Percentiles rank a stretch among this genome's conserved stretches.
These are phyloP conservation scores for Marsdenia floribunda DNA, from an alignment of 257 asterid species.

Conservation along the genomic window DNA sequence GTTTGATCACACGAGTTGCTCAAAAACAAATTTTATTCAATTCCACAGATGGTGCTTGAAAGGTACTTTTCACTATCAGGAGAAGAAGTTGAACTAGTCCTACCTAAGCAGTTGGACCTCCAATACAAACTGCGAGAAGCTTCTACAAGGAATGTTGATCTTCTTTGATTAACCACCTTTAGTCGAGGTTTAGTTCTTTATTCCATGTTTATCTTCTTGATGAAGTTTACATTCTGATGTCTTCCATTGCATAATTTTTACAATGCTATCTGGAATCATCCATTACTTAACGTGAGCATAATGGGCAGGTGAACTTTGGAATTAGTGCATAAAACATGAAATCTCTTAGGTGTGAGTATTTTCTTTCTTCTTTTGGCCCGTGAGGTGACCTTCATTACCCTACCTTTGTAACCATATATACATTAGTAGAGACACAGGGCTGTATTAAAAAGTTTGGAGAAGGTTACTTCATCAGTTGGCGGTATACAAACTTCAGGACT, in stretches of 20 bases:
- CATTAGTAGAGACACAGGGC: too few species aligned
- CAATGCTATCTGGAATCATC: neutral
- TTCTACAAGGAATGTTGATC: constrained; percentile 48
- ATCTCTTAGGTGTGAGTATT: neutral
- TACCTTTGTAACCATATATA: too few species aligned
- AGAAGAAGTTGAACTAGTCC: constrained; percentile 56
- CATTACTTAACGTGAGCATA: neutral
- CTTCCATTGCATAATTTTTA: neutral
- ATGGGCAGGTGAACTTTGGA: neutral
- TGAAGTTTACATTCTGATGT: neutral
- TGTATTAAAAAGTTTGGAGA: neutral
- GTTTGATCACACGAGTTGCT: neutral
- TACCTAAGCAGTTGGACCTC: constrained; percentile 71
- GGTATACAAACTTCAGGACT: neutral
- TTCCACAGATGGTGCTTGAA: constrained; percentile 72
- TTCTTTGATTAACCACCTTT: constrained; percentile 20
- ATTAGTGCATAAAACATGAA: neutral
- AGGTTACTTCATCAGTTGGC: neutral
- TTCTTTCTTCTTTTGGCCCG: neutral
- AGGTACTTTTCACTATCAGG: constrained; percentile 62
- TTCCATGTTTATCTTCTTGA: too few species aligned
- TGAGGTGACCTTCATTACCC: neutral
- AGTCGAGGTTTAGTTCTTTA: neutral
- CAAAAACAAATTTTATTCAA: neutral
- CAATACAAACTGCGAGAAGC: constrained; percentile 51